phyloP scores from a whole-genome alignment of 2,329 filamentous ascomycete genomes.

The Fusarium sambucinum region DNA sequence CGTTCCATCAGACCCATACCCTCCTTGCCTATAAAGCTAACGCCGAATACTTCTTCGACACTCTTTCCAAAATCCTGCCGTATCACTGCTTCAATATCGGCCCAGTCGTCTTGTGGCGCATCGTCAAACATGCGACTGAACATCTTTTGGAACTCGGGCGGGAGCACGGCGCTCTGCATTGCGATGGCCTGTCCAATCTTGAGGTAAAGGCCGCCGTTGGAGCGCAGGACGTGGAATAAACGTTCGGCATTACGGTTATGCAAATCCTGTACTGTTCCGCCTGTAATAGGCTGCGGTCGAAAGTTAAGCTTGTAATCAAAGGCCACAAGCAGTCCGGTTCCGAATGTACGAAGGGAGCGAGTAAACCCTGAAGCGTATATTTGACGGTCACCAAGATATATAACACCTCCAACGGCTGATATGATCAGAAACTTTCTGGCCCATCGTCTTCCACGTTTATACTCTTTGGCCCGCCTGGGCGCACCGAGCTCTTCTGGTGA shows the following conservation, averaged over 20 bases:
- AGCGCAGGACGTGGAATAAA: constrained; percentile 81
- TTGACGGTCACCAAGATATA: constrained; percentile 77
- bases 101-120: constrained; percentile 92
- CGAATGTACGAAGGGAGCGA: constrained; percentile 85
- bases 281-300: constrained; percentile 79
- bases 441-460: constrained; percentile 78
- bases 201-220: constrained; percentile 93
- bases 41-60: constrained; percentile 91
- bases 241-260: constrained; percentile 87
- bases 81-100: constrained; percentile 86
- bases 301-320: constrained; percentile 98
- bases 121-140: constrained; percentile 98
- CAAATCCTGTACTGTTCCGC: constrained; percentile 78
- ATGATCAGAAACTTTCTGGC: constrained; percentile 77
- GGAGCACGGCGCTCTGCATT: constrained; percentile 95
- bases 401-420: constrained; percentile 67
- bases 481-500: constrained; percentile 82
- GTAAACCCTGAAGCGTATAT: constrained; percentile 83
- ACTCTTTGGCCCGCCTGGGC: constrained; percentile 77
- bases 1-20: constrained; percentile 73
- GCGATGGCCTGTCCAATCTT: constrained; percentile 99
- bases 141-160: constrained; percentile 96
- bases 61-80: constrained; percentile 88
- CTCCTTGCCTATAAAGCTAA: constrained; percentile 81
- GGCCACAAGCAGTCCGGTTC: constrained; percentile 81